Percentiles rank a stretch among this genome's conserved stretches.
Evolutionary conservation across 2,329 filamentous ascomycete genomes (phyloP).

Genomic region (Leptosphaerulina australis): DNA sequence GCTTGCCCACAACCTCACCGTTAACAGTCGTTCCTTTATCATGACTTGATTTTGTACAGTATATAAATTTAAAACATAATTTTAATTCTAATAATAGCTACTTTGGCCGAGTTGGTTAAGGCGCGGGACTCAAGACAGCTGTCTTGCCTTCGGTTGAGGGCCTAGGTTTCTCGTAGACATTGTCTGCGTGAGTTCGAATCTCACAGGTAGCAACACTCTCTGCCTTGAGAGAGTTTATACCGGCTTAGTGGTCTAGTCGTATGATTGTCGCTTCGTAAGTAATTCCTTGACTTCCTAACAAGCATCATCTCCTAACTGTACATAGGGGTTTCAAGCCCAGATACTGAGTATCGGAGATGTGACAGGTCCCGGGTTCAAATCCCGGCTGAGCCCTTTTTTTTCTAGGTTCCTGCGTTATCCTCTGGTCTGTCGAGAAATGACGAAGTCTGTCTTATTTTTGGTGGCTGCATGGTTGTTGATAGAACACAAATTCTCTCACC

Average conservation of each 20-base stretch:
- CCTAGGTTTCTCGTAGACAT: constrained; percentile 1
- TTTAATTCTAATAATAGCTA: background rate
- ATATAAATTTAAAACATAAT: no score
- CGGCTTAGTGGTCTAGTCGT: constrained; percentile 18
- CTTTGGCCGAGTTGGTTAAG: constrained; percentile 4
- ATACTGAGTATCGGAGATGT: constrained; percentile 8
- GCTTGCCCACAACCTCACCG: background rate
- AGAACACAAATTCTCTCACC: no score
- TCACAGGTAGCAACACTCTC: constrained; percentile 1
- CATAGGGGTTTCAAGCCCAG: background rate
- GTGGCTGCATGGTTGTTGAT: background rate
- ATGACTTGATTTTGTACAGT: background rate
- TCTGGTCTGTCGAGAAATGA: background rate
- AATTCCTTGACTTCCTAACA: background rate
- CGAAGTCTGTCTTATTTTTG: background rate
- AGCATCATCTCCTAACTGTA: background rate
- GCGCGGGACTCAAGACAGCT: constrained; percentile 5
- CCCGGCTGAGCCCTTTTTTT: constrained; percentile 15
- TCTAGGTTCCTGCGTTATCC: background rate
- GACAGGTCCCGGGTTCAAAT: constrained; percentile 20
- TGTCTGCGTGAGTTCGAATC: constrained; percentile 12
- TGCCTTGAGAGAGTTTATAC: background rate
- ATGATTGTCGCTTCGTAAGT: constrained; percentile 17
- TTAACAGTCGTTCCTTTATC: background rate
- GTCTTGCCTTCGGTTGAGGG: constrained; percentile 2